Conservation (phyloP, 495 filamentous ascomycete genomes). For the Xylaria cubensis region DNA sequence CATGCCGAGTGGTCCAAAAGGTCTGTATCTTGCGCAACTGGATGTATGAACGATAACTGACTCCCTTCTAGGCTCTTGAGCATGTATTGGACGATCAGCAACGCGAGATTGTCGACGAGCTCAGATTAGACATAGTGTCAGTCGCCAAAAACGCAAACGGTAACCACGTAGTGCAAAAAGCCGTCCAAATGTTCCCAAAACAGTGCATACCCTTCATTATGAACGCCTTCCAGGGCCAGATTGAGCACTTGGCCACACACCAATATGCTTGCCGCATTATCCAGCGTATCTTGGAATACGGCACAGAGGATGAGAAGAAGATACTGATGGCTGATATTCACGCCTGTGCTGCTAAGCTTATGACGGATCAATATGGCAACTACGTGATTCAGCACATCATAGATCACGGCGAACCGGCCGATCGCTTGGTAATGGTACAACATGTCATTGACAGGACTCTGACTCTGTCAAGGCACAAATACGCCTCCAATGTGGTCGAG, state of each 20-base stretch:
- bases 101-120: slow-evolving; percentile 79
- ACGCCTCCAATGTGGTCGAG: slow-evolving; percentile 96
- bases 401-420: slow-evolving; percentile 76
- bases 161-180: slow-evolving; percentile 97
- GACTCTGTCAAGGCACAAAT: slow-evolving; percentile 90
- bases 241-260: slow-evolving; percentile 79
- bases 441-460: slow-evolving; percentile 75
- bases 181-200: slow-evolving; percentile 83
- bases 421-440: slow-evolving; percentile 74
- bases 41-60: slow-evolving; percentile 20
- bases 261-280: slow-evolving; percentile 92
- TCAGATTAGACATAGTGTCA: slow-evolving; percentile 77
- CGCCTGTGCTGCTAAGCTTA: slow-evolving; percentile 69
- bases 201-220: slow-evolving; percentile 90
- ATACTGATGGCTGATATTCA: slow-evolving; percentile 82
- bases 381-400: slow-evolving; percentile 97
- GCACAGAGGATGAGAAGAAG: slow-evolving; percentile 71
- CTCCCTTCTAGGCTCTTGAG: slow-evolving; percentile 74
- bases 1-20: slow-evolving; percentile 96
- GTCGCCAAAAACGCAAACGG: slow-evolving; percentile 92
- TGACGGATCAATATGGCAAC: slow-evolving; percentile 92
- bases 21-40: slow-evolving; percentile 44
- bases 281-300: slow-evolving; percentile 89
- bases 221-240: slow-evolving; percentile 79
- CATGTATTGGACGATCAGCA: slow-evolving; percentile 92